Base-by-base conservation (phyloP, 169 alveolate species). In the Plasmodium cynomolgi region DNA sequence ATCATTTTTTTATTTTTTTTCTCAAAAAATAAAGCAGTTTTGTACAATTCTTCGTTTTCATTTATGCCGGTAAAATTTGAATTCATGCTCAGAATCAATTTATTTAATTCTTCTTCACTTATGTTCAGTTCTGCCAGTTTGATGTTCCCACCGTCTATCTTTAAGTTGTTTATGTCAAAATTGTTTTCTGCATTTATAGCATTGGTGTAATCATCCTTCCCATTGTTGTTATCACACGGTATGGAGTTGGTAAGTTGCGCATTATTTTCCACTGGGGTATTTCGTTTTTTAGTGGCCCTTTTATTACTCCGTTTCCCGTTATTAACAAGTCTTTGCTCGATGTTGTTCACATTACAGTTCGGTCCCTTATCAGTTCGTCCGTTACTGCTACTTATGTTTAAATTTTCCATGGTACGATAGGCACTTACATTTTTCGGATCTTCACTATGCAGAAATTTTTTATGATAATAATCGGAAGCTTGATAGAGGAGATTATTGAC, bases 21-120 rank as follows among this genome's bases (percentile, higher is more conserved):
- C 37, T 90, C 91, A 72, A 90, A 34, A 44, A 41, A 90, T 90
- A 80, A 68, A 90, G 79, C 82, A 17, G 81, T 90, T 80, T 80
- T 90, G 83, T 80, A 90, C 50, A 90, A 90, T 80, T 90, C 90
- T 34, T 90, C 85, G 33, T 80, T 79, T 37, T 90, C 94, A n/a
- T 90, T 90, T 80, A 90, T 90, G 31, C 84, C 71, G 31, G 91
- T 74, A 80, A 90, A 90, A 79, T 90, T 85, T 17, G 94, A 79
- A 62, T 90, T 81, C 41, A 79, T 90, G 83, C 73, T 90, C 82
- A 80, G 34, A 80, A 50, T 80, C 82, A 90, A 41, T 34, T 58
- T 90, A 62, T 80, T 90, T 79, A 90, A 90, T 73, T 90, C 91
- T 7, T 47, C 82, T 68, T 80, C 74, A 62, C 82, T 90, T 90